A percentile compares a stretch with the other conserved stretches of the same genome.
Conservation (phyloP, 768 basidiomycete species). For the Boletus rubescentipes region DNA sequence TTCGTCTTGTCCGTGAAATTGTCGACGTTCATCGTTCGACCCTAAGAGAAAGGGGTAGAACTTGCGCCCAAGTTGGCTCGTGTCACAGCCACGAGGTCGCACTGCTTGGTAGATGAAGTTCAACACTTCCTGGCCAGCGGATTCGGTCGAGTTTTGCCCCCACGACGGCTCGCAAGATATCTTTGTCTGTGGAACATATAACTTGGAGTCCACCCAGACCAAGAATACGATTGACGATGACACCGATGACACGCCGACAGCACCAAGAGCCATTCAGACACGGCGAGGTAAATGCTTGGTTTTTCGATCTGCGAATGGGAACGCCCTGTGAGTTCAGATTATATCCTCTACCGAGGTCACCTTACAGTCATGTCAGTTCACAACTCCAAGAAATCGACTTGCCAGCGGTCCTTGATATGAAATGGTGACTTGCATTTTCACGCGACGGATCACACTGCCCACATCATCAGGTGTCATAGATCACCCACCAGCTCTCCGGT, state of each 20-base stretch:
- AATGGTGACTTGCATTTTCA: conserved; percentile 65
- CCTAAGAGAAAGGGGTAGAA: neutral
- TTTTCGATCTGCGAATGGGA: conserved; percentile 41
- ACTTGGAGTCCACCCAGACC: conserved; percentile 48
- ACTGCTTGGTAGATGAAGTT: conserved; percentile 13
- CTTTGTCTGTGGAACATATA: conserved; percentile 91
- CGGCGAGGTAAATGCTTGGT: conserved; percentile 75
- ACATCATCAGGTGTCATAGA: conserved; percentile 56
- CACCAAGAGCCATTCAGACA: conserved; percentile 30
- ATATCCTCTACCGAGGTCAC: neutral
- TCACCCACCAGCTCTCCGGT: conserved; percentile 40
- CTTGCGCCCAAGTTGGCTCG: no score
- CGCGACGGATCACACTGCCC: neutral
- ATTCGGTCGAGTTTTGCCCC: conserved; percentile 91
- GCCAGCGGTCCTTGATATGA: conserved; percentile 89
- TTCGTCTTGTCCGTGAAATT: conserved; percentile 80
- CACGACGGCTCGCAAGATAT: conserved; percentile 55
- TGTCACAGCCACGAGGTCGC: conserved; percentile 7
- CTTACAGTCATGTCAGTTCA: conserved; percentile 34
- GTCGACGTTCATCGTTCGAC: conserved; percentile 52
- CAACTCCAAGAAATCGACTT: conserved; percentile 68
- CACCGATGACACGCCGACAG: neutral
- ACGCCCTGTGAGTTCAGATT: conserved; percentile 35
- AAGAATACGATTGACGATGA: neutral
- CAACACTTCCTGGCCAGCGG: conserved; percentile 83